These are phyloP conservation scores for Phytophthora pluvialis DNA, from an alignment of 352 stramenopile genomes.

Conservation along the genomic window DNA sequence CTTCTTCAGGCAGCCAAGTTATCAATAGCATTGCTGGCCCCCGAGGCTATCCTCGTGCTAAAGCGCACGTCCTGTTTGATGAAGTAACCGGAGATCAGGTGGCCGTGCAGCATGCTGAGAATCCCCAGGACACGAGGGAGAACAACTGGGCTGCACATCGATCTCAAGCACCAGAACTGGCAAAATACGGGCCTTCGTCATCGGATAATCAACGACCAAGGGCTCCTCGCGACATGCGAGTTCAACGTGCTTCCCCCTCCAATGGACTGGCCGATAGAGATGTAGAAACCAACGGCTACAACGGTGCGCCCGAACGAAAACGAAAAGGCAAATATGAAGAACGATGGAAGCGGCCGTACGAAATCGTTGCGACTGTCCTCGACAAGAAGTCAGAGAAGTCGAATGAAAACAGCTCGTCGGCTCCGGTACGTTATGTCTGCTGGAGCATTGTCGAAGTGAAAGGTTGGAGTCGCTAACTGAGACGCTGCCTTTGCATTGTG, in stretches of 20 bases:
- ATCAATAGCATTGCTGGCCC: neutral
- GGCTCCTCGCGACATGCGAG: neutral
- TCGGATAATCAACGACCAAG: conserved; percentile 13
- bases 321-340: conserved; percentile 52
- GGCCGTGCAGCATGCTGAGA: conserved; percentile 12
- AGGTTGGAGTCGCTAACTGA: conserved; percentile 2
- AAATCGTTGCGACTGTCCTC: conserved; percentile 72
- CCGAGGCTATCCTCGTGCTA: conserved; percentile 29
- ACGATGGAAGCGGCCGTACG: conserved; percentile 82
- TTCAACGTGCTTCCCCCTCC: neutral
- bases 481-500: conserved; percentile 7
- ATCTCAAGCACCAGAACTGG: conserved; percentile 36
- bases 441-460: neutral
- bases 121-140: neutral
- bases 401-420: neutral
- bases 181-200: conserved; percentile 64
- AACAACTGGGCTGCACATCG: neutral
- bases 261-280: neutral
- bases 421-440: conserved; percentile 22
- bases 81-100: conserved; percentile 34
- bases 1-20: neutral
- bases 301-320: conserved; percentile 17
- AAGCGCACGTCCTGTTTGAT: conserved; percentile 53
- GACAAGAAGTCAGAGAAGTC: conserved; percentile 28
- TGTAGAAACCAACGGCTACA: neutral